Evolutionary conservation across 108 stramenopile species (phyloP).

Genomic region (Cyclotella choctawhatcheeana): DNA sequence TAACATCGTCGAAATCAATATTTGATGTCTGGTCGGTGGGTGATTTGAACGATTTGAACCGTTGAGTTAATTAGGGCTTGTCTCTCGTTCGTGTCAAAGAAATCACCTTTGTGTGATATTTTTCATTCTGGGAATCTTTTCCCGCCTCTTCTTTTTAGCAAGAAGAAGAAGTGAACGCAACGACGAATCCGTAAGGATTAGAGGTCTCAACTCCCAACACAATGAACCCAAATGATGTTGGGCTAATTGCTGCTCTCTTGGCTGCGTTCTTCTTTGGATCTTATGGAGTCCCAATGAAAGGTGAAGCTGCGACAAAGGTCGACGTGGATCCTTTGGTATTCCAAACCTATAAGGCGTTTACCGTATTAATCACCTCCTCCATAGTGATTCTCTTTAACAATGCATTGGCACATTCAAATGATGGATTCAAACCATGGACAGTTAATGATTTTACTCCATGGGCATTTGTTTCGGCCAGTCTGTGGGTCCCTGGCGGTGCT

Average conservation of each 20-base stretch:
- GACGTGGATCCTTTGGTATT: conserved; percentile 87
- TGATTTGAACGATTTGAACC: too few relatives aligned
- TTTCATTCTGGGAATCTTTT: too few relatives aligned
- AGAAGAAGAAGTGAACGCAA: neutral
- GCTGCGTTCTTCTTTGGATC: conserved; percentile 75
- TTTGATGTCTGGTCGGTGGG: too few relatives aligned
- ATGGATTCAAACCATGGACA: conserved; percentile 32
- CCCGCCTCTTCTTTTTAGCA: too few relatives aligned
- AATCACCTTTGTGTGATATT: too few relatives aligned
- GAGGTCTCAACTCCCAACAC: neutral
- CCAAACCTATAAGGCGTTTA: conserved; percentile 84
- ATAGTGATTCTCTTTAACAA: conserved; percentile 44
- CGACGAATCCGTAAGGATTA: neutral
- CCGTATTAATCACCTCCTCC: conserved; percentile 35
- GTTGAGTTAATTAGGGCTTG: too few relatives aligned
- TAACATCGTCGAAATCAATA: too few relatives aligned
- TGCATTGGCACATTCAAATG: conserved; percentile 22
- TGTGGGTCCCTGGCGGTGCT: conserved; percentile 80
- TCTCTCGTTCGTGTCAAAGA: too few relatives aligned
- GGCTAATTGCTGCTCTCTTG: conserved; percentile 55
- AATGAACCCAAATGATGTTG: conserved; percentile 39
- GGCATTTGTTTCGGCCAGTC: conserved; percentile 64
- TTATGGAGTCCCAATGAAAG: conserved; percentile 89
- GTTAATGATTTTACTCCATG: conserved; percentile 54
- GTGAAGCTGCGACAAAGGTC: conserved; percentile 55